Conservation (phyloP, 2,329 filamentous ascomycete genomes). For the Pyrenochaeta sp. region DNA sequence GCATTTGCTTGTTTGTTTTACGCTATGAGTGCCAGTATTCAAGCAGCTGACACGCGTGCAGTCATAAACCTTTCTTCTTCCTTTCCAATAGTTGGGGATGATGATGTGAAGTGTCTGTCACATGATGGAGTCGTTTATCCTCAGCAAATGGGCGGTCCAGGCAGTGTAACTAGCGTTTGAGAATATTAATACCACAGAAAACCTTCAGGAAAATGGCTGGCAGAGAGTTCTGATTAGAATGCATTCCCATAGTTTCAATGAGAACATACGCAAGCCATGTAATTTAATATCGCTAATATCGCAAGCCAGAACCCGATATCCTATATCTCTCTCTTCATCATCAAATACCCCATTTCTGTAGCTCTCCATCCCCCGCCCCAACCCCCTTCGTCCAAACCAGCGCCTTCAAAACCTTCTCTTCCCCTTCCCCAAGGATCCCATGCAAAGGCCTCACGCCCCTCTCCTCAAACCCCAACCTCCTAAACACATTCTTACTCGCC, state of each 20-base stretch:
- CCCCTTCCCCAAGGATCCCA: constrained; percentile 11
- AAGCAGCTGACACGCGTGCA: too few species aligned
- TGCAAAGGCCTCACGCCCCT: constrained; percentile 17
- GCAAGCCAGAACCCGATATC: background rate
- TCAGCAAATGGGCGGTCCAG: too few species aligned
- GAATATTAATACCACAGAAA: too few species aligned
- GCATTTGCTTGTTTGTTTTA: too few species aligned
- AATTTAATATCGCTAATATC: background rate
- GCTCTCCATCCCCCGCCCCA: background rate
- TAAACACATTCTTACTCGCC: constrained; percentile 25
- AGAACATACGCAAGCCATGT: background rate
- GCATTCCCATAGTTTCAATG: background rate
- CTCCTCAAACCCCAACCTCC: constrained; percentile 29
- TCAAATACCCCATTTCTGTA: constrained; percentile 7
- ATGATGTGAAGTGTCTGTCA: too few species aligned
- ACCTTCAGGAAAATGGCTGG: too few species aligned
- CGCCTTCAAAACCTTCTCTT: background rate
- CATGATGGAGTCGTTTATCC: too few species aligned
- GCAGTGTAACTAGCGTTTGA: too few species aligned
- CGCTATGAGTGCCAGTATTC: too few species aligned
- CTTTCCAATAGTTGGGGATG: too few species aligned
- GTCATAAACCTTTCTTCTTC: too few species aligned
- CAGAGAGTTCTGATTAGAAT: too few species aligned
- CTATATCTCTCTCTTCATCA: background rate
- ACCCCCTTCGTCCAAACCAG: constrained; percentile 21